Conservation (phyloP, 768 basidiomycete genomes). For the Termitomyces sp. region DNA sequence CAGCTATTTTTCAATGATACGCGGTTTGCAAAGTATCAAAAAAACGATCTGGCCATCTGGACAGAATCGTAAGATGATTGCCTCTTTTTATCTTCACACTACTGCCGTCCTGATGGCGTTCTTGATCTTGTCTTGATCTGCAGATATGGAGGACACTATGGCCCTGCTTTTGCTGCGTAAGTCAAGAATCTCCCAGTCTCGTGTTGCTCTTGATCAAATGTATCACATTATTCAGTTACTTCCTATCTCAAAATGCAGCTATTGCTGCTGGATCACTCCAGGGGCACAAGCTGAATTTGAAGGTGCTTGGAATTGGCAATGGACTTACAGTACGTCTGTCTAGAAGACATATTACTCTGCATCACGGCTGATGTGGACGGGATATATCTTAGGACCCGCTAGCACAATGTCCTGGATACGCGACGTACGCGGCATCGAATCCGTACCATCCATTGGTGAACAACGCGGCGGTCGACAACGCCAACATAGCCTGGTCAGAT, state of each 20-base stretch:
- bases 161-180: slow-evolving; percentile 57
- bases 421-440: slow-evolving; percentile 50
- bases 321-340: slow-evolving; percentile 49
- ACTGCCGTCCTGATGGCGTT: background rate
- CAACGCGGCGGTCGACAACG: slow-evolving; percentile 31
- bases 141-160: slow-evolving; percentile 71
- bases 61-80: slow-evolving; percentile 48
- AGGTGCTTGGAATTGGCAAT: slow-evolving; percentile 57
- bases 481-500: slow-evolving; percentile 39
- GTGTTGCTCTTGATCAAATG: background rate
- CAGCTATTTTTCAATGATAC: slow-evolving; percentile 57
- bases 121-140: background rate
- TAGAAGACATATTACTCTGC: too few relatives aligned
- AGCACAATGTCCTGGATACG: slow-evolving; percentile 54
- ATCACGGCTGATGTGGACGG: too few relatives aligned
- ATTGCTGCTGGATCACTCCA: slow-evolving; percentile 41
- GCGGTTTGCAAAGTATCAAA: slow-evolving; percentile 44
- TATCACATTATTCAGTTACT: slow-evolving; percentile 29
- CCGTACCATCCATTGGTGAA: slow-evolving; percentile 54
- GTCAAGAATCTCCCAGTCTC: slow-evolving; percentile 1
- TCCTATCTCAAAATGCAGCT: slow-evolving; percentile 55
- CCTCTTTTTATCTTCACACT: background rate
- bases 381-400: slow-evolving; percentile 31
- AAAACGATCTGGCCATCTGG: slow-evolving; percentile 53
- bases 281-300: slow-evolving; percentile 52